Evolutionary conservation across 352 stramenopile species (phyloP).

Genomic region (Phytophthora kernoviae): DNA sequence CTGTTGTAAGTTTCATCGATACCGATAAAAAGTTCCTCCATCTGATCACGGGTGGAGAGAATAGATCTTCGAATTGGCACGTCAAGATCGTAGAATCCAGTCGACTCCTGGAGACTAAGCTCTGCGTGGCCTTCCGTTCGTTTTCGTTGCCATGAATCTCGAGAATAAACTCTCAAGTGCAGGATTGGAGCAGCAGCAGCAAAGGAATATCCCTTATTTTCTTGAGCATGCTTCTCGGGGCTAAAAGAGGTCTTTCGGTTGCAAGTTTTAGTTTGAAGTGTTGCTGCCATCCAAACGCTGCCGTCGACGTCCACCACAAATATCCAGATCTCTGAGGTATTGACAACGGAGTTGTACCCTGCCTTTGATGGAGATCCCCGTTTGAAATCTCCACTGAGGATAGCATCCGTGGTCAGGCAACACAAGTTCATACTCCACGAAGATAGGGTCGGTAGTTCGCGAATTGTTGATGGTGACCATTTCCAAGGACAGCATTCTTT

Average conservation of each 20-base stretch:
- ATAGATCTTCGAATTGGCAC: constrained; percentile 46
- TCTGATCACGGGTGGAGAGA: constrained; percentile 36
- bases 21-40: constrained; percentile 74
- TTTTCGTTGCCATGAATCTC: constrained; percentile 54
- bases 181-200: constrained; percentile 18
- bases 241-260: constrained; percentile 4
- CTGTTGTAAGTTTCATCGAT: constrained; percentile 26
- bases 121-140: constrained; percentile 42
- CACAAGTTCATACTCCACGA: constrained; percentile 34
- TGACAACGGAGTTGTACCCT: constrained; percentile 27
- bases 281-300: constrained; percentile 25
- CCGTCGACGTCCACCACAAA: constrained; percentile 6
- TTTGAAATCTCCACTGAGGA: constrained; percentile 26
- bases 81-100: constrained; percentile 41
- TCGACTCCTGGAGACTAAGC: constrained; percentile 28
- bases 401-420: constrained; percentile 8
- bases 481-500: constrained; percentile 33
- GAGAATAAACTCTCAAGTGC: constrained; percentile 46
- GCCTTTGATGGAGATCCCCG: constrained; percentile 3
- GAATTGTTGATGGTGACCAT: constrained; percentile 32
- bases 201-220: background rate
- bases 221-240: background rate
- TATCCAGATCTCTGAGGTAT: constrained; percentile 19
- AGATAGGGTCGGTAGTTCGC: constrained; percentile 27
- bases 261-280: constrained; percentile 30